Base-by-base conservation (phyloP, 768 basidiomycete genomes). In the Termitomyces sp. region DNA sequence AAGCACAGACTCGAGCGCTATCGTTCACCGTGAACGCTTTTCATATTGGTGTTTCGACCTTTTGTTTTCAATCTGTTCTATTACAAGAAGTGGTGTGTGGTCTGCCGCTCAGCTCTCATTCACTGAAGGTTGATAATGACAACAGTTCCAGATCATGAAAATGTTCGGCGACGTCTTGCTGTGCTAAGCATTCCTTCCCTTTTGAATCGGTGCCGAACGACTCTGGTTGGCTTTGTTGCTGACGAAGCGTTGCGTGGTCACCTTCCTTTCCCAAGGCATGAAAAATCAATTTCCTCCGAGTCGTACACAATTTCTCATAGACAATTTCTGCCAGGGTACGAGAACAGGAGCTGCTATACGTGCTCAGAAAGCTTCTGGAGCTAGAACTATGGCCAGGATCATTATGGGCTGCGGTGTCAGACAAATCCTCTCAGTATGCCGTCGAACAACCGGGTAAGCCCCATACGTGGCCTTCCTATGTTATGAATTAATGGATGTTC, bases 41-140 rank as follows among this genome's bases (percentile, higher is more conserved):
- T 87, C 90, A 7, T 94, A 92, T 72, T 95, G 93, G 93, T 94
- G 90, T 66, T 87, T 95, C 56, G 93, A 96, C 65, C 72, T 94
- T 11, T 68, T 96, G 35, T 94, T 95, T 70, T 67, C 89, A 61
- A 77, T 94, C 32, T 94, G 90, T 64, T 88, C 90, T 0, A 73
- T 85, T 63, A 74, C 76, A 0, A 83, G 81, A 1, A 78, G 76
- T 71, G 88, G 90, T 87, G 58, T 26, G 47, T 41, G 30, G 74
- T 58, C 5, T 47, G 16, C 38, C 20, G 24, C 5, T 44, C 40
- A 40, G 38, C 20, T 32, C 9, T 49, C 40, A 45, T 40, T 11
- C 18, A 35, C 8, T 22, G 5, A 24, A 46, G 24, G 47, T n/a
- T 50, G 26, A 26, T 14, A 30, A 30, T 38, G 36, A 22, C 8